These are phyloP conservation scores for Trichothecium roseum DNA, from an alignment of 2,329 filamentous ascomycete species.

Conservation along the genomic window DNA sequence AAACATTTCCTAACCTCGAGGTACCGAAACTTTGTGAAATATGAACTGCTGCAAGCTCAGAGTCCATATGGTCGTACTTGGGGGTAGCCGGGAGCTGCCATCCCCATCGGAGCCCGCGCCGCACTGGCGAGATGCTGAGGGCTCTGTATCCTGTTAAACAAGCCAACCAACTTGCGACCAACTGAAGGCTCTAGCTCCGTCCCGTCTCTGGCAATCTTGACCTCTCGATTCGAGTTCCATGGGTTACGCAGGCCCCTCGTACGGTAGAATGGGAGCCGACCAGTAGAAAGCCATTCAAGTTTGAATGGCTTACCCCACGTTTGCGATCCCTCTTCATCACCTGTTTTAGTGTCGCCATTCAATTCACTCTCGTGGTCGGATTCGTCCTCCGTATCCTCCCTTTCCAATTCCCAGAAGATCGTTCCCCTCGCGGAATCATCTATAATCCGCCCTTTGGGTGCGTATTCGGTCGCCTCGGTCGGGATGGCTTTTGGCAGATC, in stretches of 20 bases:
- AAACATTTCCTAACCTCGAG: not conserved
- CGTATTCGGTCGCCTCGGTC: constrained; percentile 66
- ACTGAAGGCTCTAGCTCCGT: constrained; percentile 83
- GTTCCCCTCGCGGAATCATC: constrained; percentile 90
- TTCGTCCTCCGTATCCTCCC: constrained; percentile 38
- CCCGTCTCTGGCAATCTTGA: constrained; percentile 91
- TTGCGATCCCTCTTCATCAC: constrained; percentile 39
- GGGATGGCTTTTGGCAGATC: constrained; percentile 71
- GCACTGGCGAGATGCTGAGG: constrained; percentile 19
- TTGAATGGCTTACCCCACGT: constrained; percentile 87
- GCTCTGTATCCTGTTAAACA: constrained; percentile 57
- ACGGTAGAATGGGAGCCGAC: constrained; percentile 75
- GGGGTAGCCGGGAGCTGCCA: constrained; percentile 25
- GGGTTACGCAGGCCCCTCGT: constrained; percentile 82
- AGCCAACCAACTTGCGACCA: constrained; percentile 62
- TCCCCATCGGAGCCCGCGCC: constrained; percentile 20
- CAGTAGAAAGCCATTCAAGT: constrained; percentile 81
- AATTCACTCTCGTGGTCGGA: constrained; percentile 31
- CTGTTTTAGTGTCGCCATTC: constrained; percentile 17
- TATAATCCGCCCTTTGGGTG: constrained; percentile 77
- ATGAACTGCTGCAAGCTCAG: constrained; percentile 6
- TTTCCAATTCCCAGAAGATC: constrained; percentile 88
- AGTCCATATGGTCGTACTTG: constrained; percentile 24
- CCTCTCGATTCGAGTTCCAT: constrained; percentile 90
- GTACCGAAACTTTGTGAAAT: not conserved